These are phyloP conservation scores for Mycena sp. DNA, from an alignment of 1,284 basidiomycete genomes.

Conservation along the genomic window DNA sequence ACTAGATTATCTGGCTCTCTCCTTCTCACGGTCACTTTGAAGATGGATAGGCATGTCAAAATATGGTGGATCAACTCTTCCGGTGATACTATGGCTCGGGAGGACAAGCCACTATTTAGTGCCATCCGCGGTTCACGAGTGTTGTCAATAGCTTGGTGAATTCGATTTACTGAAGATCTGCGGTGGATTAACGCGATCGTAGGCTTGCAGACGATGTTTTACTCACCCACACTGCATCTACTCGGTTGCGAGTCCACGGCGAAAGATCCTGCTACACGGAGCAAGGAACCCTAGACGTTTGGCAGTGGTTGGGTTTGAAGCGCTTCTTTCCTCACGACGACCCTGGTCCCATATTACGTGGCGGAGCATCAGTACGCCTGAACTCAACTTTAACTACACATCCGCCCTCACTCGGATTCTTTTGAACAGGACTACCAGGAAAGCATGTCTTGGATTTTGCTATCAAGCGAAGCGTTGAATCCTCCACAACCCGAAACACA, in stretches of 20 bases:
- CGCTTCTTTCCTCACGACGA: constrained; percentile 65
- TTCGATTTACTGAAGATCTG: neutral
- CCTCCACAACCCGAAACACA: neutral
- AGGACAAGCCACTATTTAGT: constrained; percentile 80
- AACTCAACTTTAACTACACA: neutral
- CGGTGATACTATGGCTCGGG: constrained; percentile 54
- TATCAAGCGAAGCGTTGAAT: constrained; percentile 2
- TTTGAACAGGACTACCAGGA: constrained; percentile 25
- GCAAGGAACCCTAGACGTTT: constrained; percentile 51
- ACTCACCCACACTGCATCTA: constrained; percentile 65
- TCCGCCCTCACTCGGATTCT: neutral
- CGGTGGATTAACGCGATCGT: too few species aligned
- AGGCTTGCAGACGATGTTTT: constrained; percentile 73
- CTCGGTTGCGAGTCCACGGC: too few species aligned
- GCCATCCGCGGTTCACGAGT: constrained; percentile 73
- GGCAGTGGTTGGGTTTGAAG: constrained; percentile 72
- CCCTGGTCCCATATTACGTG: neutral
- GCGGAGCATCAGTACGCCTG: constrained; percentile 17
- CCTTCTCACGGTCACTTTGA: constrained; percentile 13
- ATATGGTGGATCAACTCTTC: constrained; percentile 67
- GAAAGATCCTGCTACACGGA: too few species aligned
- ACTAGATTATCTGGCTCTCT: neutral
- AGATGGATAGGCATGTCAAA: constrained; percentile 79
- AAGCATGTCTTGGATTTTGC: constrained; percentile 4
- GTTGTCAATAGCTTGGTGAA: constrained; percentile 69